These are phyloP conservation scores for Papiliotrema flavescens DNA, from an alignment of 1,284 basidiomycete species.

Conservation along the genomic window DNA sequence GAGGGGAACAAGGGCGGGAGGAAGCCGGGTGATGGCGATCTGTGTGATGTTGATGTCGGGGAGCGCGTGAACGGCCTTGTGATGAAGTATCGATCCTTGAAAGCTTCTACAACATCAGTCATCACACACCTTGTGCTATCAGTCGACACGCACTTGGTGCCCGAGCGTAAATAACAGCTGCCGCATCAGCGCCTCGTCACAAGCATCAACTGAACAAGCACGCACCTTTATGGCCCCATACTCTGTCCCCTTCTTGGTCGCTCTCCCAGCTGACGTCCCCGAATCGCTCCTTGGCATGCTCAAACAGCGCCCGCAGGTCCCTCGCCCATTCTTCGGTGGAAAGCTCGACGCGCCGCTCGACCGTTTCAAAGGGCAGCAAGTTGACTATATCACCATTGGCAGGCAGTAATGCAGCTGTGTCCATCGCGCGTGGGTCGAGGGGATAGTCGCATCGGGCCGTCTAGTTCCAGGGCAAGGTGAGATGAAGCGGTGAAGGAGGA, in stretches of 20 bases:
- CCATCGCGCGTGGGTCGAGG: not conserved
- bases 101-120: constrained; percentile 50
- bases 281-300: constrained; percentile 74
- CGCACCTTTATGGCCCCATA: constrained; percentile 48
- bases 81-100: constrained; percentile 74
- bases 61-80: constrained; percentile 42
- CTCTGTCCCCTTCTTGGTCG: constrained; percentile 54
- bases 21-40: constrained; percentile 16
- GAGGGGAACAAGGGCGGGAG: constrained; percentile 13
- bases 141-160: constrained; percentile 58
- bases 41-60: constrained; percentile 14
- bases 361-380: constrained; percentile 5
- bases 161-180: constrained; percentile 89
- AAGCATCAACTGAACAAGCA: not conserved
- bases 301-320: constrained; percentile 71
- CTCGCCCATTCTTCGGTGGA: constrained; percentile 61
- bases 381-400: not conserved
- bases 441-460: not conserved
- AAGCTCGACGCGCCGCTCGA: constrained; percentile 30
- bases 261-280: constrained; percentile 89
- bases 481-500: not conserved
- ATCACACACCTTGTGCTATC: not conserved
- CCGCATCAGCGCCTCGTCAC: constrained; percentile 1
- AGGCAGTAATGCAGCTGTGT: not conserved
- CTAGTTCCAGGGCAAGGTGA: not conserved